Evolutionary conservation across 2,329 filamentous ascomycete genomes (phyloP).

Genomic region (Diplodia mutila): DNA sequence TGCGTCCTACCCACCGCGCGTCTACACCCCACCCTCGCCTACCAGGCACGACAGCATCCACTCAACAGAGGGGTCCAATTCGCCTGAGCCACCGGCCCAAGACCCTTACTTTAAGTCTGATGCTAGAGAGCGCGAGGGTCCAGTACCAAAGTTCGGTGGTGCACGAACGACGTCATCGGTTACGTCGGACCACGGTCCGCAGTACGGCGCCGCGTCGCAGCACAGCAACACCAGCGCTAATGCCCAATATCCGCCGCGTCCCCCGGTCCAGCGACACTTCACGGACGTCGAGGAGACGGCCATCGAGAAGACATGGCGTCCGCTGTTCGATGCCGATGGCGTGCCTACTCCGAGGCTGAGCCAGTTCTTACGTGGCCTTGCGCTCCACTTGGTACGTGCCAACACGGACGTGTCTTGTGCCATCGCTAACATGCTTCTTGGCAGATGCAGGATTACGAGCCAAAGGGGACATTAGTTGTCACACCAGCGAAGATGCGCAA

Average conservation of each 20-base stretch:
- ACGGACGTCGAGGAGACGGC: slow-evolving; percentile 43
- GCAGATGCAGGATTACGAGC: slow-evolving; percentile 70
- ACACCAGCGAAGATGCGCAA: slow-evolving; percentile 74
- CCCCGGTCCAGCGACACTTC: slow-evolving; percentile 33
- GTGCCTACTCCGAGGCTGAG: slow-evolving; percentile 69
- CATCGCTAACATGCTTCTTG: neutral
- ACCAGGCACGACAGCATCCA: slow-evolving; percentile 36
- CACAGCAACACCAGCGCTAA: slow-evolving; percentile 6
- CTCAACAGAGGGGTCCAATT: slow-evolving; percentile 37
- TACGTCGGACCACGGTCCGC: slow-evolving; percentile 21
- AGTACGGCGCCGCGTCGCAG: slow-evolving; percentile 19
- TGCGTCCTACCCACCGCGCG: slow-evolving; percentile 52
- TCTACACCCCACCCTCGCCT: slow-evolving; percentile 62
- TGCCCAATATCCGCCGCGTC: slow-evolving; percentile 3
- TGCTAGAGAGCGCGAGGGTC: slow-evolving; percentile 28
- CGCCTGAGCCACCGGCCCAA: slow-evolving; percentile 38
- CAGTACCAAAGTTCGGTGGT: slow-evolving; percentile 39
- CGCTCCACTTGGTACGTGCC: slow-evolving; percentile 68
- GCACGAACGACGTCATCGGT: slow-evolving; percentile 28
- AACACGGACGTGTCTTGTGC: neutral
- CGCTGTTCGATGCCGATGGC: slow-evolving; percentile 70
- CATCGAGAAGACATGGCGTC: slow-evolving; percentile 74
- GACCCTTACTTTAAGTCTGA: slow-evolving; percentile 3
- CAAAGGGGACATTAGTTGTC: slow-evolving; percentile 70
- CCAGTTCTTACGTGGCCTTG: slow-evolving; percentile 74